Conservation (phyloP, 1,284 basidiomycete genomes). For the Fomitopsis schrenkii region DNA sequence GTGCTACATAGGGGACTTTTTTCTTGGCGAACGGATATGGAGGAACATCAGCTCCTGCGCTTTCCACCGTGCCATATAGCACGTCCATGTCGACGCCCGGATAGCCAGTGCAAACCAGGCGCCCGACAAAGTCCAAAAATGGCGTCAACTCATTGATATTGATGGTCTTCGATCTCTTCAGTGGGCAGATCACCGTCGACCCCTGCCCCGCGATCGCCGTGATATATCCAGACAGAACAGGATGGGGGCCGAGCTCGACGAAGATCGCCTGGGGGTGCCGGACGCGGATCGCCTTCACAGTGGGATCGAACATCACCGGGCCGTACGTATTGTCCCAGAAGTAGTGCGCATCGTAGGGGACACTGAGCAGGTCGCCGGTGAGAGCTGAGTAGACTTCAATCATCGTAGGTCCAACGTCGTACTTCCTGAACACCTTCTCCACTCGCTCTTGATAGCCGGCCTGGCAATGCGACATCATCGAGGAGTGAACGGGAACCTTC, state of each 20-base stretch:
- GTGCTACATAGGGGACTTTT: slow-evolving; percentile 8
- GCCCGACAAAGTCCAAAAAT: slow-evolving; percentile 8
- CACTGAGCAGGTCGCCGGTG: slow-evolving; percentile 18
- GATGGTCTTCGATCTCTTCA: background rate
- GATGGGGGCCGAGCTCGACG: slow-evolving; percentile 34
- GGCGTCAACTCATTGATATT: background rate
- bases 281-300: slow-evolving; percentile 14
- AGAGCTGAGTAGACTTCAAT: slow-evolving; percentile 22
- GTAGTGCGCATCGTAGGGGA: slow-evolving; percentile 25
- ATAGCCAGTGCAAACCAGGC: slow-evolving; percentile 11
- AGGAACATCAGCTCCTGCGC: background rate
- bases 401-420: slow-evolving; percentile 11
- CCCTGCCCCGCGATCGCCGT: slow-evolving; percentile 10
- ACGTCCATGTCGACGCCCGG: slow-evolving; percentile 13
- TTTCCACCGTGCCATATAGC: slow-evolving; percentile 3
- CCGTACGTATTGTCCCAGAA: slow-evolving; percentile 31
- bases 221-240: slow-evolving; percentile 32
- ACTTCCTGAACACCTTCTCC: slow-evolving; percentile 21
- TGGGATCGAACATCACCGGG: slow-evolving; percentile 29
- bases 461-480: slow-evolving; percentile 29
- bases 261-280: slow-evolving; percentile 20
- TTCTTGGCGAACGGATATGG: slow-evolving; percentile 17
- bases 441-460: slow-evolving; percentile 20
- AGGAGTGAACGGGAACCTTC: slow-evolving; percentile 29
- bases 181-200: background rate